Evolutionary conservation across 2,329 filamentous ascomycete genomes (phyloP).

Genomic region (Cadophora gregata): DNA sequence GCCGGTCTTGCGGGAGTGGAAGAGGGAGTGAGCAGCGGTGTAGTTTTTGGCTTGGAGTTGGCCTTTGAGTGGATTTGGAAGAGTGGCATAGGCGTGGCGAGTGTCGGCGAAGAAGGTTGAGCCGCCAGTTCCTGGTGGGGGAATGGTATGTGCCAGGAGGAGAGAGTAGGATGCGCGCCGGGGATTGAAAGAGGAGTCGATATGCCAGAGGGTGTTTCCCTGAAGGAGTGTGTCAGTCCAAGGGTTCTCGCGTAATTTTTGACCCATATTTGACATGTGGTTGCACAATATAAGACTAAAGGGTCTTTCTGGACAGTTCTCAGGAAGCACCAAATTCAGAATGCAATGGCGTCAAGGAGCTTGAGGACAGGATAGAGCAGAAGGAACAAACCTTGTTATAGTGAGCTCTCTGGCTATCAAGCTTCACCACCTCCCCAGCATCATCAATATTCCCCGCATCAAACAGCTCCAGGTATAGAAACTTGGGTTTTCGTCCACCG

Average conservation of each 20-base stretch:
- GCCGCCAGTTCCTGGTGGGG: constrained; percentile 54
- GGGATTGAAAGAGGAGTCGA: constrained; percentile 61
- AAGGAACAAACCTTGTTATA: constrained; percentile 29
- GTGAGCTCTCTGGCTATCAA: constrained; percentile 31
- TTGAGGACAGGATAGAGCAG: background rate
- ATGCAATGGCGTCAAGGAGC: too few species aligned
- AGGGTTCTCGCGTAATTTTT: too few species aligned
- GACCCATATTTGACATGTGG: too few species aligned
- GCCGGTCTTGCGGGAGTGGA: constrained; percentile 58
- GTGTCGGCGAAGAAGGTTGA: constrained; percentile 61
- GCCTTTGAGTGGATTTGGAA: constrained; percentile 44
- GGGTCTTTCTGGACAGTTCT: too few species aligned
- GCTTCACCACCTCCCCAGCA: constrained; percentile 45
- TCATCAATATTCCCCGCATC: constrained; percentile 62
- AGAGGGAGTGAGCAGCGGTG: constrained; percentile 56
- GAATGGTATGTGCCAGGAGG: constrained; percentile 56
- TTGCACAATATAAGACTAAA: too few species aligned
- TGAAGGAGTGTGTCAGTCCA: constrained; percentile 9
- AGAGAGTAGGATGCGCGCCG: constrained; percentile 58
- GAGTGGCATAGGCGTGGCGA: constrained; percentile 55
- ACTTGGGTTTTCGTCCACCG: constrained; percentile 48
- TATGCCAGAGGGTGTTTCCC: constrained; percentile 58
- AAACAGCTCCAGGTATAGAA: constrained; percentile 59
- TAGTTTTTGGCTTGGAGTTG: constrained; percentile 49
- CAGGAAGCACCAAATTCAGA: too few species aligned